Evolutionary conservation across 805 yeast species (phyloP).

Genomic region (Priceomyces castillae): DNA sequence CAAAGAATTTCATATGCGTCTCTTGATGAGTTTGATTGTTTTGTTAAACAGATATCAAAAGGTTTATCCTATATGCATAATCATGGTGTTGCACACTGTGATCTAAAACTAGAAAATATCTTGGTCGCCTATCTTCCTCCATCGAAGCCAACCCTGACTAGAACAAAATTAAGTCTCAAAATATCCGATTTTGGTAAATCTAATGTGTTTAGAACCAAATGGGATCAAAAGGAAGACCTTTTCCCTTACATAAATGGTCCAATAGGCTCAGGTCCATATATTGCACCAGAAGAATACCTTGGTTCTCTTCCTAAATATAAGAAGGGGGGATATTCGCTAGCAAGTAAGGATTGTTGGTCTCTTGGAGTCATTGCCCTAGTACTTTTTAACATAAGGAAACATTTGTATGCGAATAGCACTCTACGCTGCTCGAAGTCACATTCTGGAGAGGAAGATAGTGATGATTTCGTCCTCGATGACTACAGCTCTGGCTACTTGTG

Average conservation of each 20-base stretch:
- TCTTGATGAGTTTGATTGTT: constrained; percentile 78
- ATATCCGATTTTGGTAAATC: constrained; percentile 84
- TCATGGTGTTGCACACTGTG: constrained; percentile 93
- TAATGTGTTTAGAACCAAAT: constrained; percentile 84
- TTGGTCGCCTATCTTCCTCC: constrained; percentile 36
- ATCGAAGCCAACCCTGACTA: neutral
- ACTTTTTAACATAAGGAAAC: constrained; percentile 29
- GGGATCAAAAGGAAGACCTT: constrained; percentile 50
- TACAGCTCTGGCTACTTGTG: constrained; percentile 30
- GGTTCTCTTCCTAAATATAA: constrained; percentile 10
- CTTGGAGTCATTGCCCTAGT: constrained; percentile 53
- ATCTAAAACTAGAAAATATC: constrained; percentile 85
- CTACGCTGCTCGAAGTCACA: constrained; percentile 2
- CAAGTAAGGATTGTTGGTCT: constrained; percentile 87
- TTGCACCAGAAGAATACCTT: constrained; percentile 85
- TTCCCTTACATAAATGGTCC: constrained; percentile 61
- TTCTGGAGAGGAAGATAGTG: constrained; percentile 15
- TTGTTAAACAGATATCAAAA: constrained; percentile 77
- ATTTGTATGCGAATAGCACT: constrained; percentile 15
- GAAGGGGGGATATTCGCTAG: constrained; percentile 57
- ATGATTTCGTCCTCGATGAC: constrained; percentile 11
- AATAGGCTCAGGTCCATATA: constrained; percentile 87
- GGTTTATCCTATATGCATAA: constrained; percentile 85
- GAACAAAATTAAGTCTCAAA: constrained; percentile 21
- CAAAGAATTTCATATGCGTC: constrained; percentile 16